These are phyloP conservation scores for Punica granatum DNA, from an alignment of 345 rosid genomes.

Conservation along the genomic window DNA sequence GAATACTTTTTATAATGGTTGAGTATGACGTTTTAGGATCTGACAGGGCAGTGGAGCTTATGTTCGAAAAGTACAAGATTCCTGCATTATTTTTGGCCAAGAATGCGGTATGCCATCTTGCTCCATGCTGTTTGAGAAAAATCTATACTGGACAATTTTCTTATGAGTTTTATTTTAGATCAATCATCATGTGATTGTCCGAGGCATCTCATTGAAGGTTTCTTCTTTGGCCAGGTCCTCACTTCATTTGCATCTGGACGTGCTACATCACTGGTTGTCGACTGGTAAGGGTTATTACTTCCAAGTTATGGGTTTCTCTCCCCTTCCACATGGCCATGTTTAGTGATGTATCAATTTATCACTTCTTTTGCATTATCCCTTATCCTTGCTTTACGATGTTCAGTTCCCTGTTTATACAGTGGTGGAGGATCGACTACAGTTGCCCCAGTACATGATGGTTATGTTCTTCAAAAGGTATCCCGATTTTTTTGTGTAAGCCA, in stretches of 20 bases:
- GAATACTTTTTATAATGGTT: not conserved
- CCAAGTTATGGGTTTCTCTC: not conserved
- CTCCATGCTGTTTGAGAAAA: conserved; percentile 6
- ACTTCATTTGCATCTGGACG: conserved; percentile 99
- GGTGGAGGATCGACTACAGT: conserved; percentile 99
- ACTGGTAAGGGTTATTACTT: conserved; percentile 40
- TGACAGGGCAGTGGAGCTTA: conserved; percentile 84
- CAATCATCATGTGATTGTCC: not conserved
- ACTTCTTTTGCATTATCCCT: not conserved
- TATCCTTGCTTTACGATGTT: not conserved
- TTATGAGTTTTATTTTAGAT: not conserved
- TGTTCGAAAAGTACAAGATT: conserved; percentile 94
- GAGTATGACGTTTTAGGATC: conserved; percentile 6
- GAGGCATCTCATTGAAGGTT: conserved; percentile 3
- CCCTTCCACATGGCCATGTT: not conserved
- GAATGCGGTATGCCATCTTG: conserved; percentile 65
- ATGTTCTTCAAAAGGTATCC: conserved; percentile 87
- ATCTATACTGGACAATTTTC: not conserved
- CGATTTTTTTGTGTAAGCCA: not conserved
- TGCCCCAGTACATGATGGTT: conserved; percentile 96
- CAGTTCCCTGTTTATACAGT: conserved; percentile 21
- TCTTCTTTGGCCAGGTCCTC: conserved; percentile 60
- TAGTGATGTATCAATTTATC: not conserved
- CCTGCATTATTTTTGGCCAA: conserved; percentile 98
- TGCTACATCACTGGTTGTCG: conserved; percentile 95